These are phyloP conservation scores for Fonsecaea multimorphosa DNA, from an alignment of 2,329 filamentous ascomycete genomes.

Conservation along the genomic window DNA sequence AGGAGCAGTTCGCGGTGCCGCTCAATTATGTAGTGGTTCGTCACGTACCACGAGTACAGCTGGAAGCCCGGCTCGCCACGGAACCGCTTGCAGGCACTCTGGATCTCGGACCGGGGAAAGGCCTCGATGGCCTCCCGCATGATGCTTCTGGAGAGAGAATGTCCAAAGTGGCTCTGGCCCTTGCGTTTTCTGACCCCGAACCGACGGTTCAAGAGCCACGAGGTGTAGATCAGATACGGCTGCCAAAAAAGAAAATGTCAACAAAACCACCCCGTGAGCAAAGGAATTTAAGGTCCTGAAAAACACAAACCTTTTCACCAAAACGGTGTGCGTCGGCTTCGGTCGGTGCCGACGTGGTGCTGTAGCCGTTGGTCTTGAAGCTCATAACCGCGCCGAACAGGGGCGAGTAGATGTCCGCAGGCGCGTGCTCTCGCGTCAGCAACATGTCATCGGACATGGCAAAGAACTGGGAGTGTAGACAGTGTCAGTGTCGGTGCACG, in stretches of 20 bases:
- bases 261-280: background rate
- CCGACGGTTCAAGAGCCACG: constrained; percentile 33
- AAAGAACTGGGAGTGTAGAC: constrained; percentile 19
- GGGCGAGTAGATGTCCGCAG: constrained; percentile 33
- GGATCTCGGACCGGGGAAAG: constrained; percentile 32
- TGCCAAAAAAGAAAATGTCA: background rate
- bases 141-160: constrained; percentile 31
- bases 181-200: constrained; percentile 35
- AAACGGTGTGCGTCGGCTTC: constrained; percentile 31
- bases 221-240: constrained; percentile 35
- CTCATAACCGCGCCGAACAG: constrained; percentile 34
- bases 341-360: constrained; percentile 27
- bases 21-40: constrained; percentile 35
- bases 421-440: constrained; percentile 27
- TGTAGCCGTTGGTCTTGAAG: constrained; percentile 36
- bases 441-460: constrained; percentile 37
- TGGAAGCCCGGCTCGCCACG: constrained; percentile 34
- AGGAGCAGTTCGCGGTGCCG: constrained; percentile 32
- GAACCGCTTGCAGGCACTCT: constrained; percentile 33
- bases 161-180: constrained; percentile 34
- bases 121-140: constrained; percentile 35
- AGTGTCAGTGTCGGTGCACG: constrained; percentile 14
- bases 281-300: background rate
- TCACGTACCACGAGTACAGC: constrained; percentile 35
- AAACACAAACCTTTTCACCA: constrained; percentile 28